Percentiles rank a stretch among this genome's conserved stretches.
Conservation (phyloP, 345 rosid species). For the Physaria fendleri region DNA sequence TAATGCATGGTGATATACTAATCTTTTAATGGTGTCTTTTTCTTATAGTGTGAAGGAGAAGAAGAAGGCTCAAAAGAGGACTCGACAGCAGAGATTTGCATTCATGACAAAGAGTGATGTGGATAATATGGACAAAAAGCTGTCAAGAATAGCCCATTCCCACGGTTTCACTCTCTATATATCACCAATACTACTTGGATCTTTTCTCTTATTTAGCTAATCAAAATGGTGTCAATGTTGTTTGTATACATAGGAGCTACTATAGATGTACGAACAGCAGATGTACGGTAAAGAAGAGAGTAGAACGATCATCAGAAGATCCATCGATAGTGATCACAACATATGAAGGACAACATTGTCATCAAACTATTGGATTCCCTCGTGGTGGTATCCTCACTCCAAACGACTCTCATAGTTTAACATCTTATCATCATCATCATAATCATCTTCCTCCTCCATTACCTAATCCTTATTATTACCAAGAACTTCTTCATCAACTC, state of each 20-base stretch:
- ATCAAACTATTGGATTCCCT: slow-evolving; percentile 75
- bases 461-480: slow-evolving; percentile 38
- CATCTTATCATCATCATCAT: slow-evolving; percentile 32
- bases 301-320: slow-evolving; percentile 86
- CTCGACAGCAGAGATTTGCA: slow-evolving; percentile 79
- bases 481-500: slow-evolving; percentile 33
- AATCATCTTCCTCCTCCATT: slow-evolving; percentile 37
- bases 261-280: slow-evolving; percentile 87
- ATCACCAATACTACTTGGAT: not conserved
- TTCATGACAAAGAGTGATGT: slow-evolving; percentile 94
- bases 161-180: slow-evolving; percentile 54
- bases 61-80: slow-evolving; percentile 80
- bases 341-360: slow-evolving; percentile 98
- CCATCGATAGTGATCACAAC: slow-evolving; percentile 80
- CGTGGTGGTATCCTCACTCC: slow-evolving; percentile 52
- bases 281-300: slow-evolving; percentile 97
- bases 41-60: slow-evolving; percentile 54
- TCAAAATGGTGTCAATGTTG: not conserved
- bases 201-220: not conserved
- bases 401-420: slow-evolving; percentile 43
- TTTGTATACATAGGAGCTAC: slow-evolving; percentile 68
- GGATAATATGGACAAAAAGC: slow-evolving; percentile 94
- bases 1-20: not conserved
- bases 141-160: slow-evolving; percentile 87
- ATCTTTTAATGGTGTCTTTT: not conserved